Conservation (phyloP, 805 yeast species). For the Kodamaea kakaduensis region DNA sequence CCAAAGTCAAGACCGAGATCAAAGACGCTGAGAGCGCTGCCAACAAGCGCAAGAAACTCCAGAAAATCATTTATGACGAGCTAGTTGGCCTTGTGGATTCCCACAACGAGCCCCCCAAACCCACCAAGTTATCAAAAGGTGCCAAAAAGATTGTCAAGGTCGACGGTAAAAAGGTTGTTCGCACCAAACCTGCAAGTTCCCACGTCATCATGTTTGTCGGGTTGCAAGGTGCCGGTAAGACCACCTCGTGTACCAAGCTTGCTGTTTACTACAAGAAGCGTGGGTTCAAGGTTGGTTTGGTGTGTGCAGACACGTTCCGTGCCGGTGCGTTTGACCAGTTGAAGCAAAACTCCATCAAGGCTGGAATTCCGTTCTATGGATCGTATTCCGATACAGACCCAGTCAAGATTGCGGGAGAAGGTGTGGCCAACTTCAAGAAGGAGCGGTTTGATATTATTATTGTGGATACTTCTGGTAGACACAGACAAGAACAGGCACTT, state of each 20-base stretch:
- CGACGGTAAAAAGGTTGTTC: slow-evolving; percentile 27
- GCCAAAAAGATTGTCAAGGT: slow-evolving; percentile 15
- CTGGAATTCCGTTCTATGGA: slow-evolving; percentile 91
- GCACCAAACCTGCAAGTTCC: slow-evolving; percentile 15
- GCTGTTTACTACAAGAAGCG: slow-evolving; percentile 92
- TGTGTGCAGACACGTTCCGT: slow-evolving; percentile 98
- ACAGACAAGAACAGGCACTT: slow-evolving; percentile 87
- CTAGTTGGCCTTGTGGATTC: slow-evolving; percentile 82
- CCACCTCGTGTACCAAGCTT: slow-evolving; percentile 93
- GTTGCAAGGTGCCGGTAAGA: slow-evolving; percentile 97
- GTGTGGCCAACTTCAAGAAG: slow-evolving; percentile 85
- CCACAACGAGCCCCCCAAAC: slow-evolving; percentile 60
- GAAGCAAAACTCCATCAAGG: slow-evolving; percentile 94
- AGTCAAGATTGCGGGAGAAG: slow-evolving; percentile 83
- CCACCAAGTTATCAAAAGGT: slow-evolving; percentile 62
- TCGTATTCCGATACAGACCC: slow-evolving; percentile 96
- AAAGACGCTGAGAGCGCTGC: slow-evolving; percentile 49
- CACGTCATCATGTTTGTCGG: slow-evolving; percentile 96
- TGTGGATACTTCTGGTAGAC: slow-evolving; percentile 98
- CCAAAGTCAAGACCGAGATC: slow-evolving; percentile 52
- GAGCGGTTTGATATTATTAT: slow-evolving; percentile 91
- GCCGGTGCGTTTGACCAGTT: slow-evolving; percentile 99
- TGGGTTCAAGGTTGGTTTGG: slow-evolving; percentile 92
- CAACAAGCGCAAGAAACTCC: slow-evolving; percentile 74
- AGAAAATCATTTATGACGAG: slow-evolving; percentile 93